Conservation (phyloP, 2,329 filamentous ascomycete species). For the Endoconidiophora polonica region DNA sequence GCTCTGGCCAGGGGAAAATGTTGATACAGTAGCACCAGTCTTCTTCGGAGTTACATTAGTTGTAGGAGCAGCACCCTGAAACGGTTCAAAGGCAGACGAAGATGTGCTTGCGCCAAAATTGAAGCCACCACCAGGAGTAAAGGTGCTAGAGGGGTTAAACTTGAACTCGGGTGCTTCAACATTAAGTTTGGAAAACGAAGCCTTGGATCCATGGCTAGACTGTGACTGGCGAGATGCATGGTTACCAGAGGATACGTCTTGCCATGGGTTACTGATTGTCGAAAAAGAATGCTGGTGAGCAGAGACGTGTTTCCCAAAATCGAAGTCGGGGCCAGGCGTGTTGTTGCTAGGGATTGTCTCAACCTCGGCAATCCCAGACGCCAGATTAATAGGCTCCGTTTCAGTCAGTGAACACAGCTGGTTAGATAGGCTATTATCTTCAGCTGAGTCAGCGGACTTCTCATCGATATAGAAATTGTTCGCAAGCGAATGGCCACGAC, state of each 20-base stretch:
- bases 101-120: conserved; percentile 24
- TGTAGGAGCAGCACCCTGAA: conserved; percentile 24
- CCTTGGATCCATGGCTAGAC: conserved; percentile 48
- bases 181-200: conserved; percentile 66
- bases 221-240: conserved; percentile 23
- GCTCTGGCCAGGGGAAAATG: conserved; percentile 51
- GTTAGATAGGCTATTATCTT: conserved; percentile 22
- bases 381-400: conserved; percentile 18
- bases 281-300: conserved; percentile 40
- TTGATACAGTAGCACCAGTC: conserved; percentile 53
- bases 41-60: conserved; percentile 27
- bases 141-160: conserved; percentile 43
- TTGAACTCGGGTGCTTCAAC: conserved; percentile 81
- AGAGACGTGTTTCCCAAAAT: conserved; percentile 27
- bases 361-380: conserved; percentile 34
- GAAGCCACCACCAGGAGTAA: conserved; percentile 28
- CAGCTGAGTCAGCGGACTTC: conserved; percentile 24
- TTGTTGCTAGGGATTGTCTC: conserved; percentile 52
- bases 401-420: conserved; percentile 26
- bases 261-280: conserved; percentile 41
- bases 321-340: conserved; percentile 41
- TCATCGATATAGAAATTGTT: conserved; percentile 46
- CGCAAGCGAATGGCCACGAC: conserved; percentile 52
- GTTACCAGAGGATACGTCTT: conserved; percentile 29
- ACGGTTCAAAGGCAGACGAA: conserved; percentile 31